Evolutionary conservation across 192 early-diverging fungal genomes (phyloP), one percentile per base, ranked within the genome.

Genomic region (Chytriomyces sp.): DNA sequence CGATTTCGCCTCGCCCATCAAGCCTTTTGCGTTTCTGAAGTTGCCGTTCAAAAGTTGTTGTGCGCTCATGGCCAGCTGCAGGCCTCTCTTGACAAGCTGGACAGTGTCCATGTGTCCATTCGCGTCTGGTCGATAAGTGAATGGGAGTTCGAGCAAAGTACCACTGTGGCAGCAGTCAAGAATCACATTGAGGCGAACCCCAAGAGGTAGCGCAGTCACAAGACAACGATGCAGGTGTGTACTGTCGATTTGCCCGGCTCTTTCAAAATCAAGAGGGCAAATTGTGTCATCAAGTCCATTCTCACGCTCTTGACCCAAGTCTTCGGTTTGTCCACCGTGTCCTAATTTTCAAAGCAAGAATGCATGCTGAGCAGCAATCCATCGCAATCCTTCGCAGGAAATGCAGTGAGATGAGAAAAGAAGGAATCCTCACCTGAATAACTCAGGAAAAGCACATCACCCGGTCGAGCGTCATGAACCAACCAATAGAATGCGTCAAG

Each of bases 191-290:
- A 96, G 83, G 24, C 91, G 91, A 23, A 84, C 88, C 0, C 93
- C 92, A 9, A 72, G 80, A 45, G 93, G 93, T 11, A 96, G 84
- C 11, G 84, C 80, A 45, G 80, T 83, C 44, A 90, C 89, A 77
- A 93, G 71, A n/a, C 87, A 53, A 23, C 83, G 78, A 68, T 93
- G 86, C 76, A 95, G 26, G 64, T 87, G 86, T 77, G 90, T 90
- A 69, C 92, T 86, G 48, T 85, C 82, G 69, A 96, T 94, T 60
- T 88, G 85, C 18, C 94, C 94, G 5, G 84, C 83, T 7, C 53
- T 60, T 50, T 89, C 79, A 79, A 91, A 94, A 79, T 96, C 94
- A 57, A 85, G 79, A 6, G 94, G 93, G 67, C 90, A 89, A 46
- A 94, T 92, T 44, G 91, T 93, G 74, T 92, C 44, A 59, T 78